A percentile compares a stretch with the other conserved stretches of the same genome.
Conservation (phyloP, 2,329 filamentous ascomycete genomes). For the Botryotinia convoluta region DNA sequence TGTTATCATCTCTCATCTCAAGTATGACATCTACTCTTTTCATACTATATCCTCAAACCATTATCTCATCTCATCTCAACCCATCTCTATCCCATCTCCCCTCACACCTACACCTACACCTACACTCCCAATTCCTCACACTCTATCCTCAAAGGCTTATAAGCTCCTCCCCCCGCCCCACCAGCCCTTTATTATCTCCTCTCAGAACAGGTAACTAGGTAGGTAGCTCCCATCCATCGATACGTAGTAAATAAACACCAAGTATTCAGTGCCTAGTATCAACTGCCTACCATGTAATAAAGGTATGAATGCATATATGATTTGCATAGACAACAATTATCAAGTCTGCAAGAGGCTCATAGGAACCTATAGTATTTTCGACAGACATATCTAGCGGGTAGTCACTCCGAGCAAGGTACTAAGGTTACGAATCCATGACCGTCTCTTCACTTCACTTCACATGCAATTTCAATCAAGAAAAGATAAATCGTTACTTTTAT, state of each 20-base stretch:
- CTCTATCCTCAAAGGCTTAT: background rate
- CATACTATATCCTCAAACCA: no score
- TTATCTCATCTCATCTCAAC: no score
- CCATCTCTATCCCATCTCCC: no score
- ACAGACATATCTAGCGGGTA: background rate
- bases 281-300: no score
- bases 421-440: background rate
- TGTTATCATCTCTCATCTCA: no score
- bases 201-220: background rate
- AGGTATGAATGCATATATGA: background rate
- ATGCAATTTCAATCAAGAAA: background rate
- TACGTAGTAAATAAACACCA: no score
- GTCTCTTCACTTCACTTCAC: background rate
- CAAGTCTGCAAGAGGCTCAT: background rate
- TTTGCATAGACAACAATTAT: background rate
- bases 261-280: no score
- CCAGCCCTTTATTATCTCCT: no score
- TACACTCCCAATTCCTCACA: no score
- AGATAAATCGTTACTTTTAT: slow-evolving; percentile 4
- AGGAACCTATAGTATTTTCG: background rate
- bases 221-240: background rate
- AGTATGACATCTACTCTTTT: no score
- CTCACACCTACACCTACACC: no score
- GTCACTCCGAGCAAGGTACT: background rate
- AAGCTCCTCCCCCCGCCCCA: no score